phyloP scores from a whole-genome alignment of 768 basidiomycete species.

The Glaciozyma antarctica region DNA sequence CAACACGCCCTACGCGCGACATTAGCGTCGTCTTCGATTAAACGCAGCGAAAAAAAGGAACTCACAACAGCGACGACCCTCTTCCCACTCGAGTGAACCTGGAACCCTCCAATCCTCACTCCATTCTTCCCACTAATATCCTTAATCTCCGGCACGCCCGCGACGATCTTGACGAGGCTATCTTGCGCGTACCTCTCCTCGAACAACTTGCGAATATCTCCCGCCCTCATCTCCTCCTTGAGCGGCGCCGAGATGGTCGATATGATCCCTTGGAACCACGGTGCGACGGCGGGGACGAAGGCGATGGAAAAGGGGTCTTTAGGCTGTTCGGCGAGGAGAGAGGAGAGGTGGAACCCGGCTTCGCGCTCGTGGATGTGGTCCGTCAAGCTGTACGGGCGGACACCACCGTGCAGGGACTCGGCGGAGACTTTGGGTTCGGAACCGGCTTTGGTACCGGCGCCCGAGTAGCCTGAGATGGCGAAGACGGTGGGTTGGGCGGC shows the following conservation, averaged over 20 bases:
- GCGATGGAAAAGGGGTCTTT: constrained; percentile 56
- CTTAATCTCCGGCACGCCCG: constrained; percentile 58
- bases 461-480: constrained; percentile 87
- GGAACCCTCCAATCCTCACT: constrained; percentile 84
- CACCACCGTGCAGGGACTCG: constrained; percentile 60
- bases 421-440: constrained; percentile 74
- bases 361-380: constrained; percentile 99
- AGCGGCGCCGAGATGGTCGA: constrained; percentile 78
- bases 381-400: constrained; percentile 80
- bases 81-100: constrained; percentile 79
- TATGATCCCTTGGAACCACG: constrained; percentile 96
- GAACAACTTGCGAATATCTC: constrained; percentile 63
- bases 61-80: constrained; percentile 86
- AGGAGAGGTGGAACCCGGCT: constrained; percentile 71
- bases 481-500: constrained; percentile 65
- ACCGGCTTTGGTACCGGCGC: constrained; percentile 76
- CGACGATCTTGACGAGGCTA: constrained; percentile 58
- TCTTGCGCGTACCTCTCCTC: constrained; percentile 68
- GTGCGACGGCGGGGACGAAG: constrained; percentile 76
- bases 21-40: background rate
- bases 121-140: constrained; percentile 77
- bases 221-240: constrained; percentile 55
- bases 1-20: constrained; percentile 60
- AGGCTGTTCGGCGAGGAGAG: constrained; percentile 49
- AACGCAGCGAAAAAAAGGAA: constrained; percentile 28